Conservation (phyloP, 106 monocot species). For the Hemerocallis citrina region DNA sequence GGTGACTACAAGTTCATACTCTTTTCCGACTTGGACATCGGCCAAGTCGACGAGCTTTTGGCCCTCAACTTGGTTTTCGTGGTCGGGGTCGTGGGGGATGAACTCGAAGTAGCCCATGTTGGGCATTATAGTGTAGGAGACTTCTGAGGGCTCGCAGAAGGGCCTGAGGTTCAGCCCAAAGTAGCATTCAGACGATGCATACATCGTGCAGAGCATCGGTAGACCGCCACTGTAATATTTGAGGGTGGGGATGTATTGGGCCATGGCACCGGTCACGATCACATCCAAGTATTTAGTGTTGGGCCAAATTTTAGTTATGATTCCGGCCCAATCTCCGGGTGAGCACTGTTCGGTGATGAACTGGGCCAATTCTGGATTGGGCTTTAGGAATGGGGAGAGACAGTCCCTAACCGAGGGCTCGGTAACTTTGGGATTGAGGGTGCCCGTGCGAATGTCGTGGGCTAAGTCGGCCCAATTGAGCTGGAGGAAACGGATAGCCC, state of each 20-base stretch:
- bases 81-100: conserved; percentile 33
- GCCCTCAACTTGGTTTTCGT: background rate
- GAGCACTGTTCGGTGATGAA: conserved; percentile 14
- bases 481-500: conserved; percentile 25
- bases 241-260: conserved; percentile 58
- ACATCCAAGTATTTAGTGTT: conserved; percentile 79
- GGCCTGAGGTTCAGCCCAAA: no score
- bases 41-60: conserved; percentile 42
- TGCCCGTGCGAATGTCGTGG: no score
- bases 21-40: conserved; percentile 59
- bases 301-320: conserved; percentile 53
- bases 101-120: conserved; percentile 88
- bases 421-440: conserved; percentile 2
- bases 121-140: conserved; percentile 88
- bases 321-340: conserved; percentile 25
- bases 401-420: conserved; percentile 6
- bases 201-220: no score
- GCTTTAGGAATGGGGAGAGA: background rate
- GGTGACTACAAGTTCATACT: conserved; percentile 82
- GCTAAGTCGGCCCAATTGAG: no score
- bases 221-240: no score
- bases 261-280: conserved; percentile 82
- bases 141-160: conserved; percentile 13
- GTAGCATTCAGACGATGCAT: no score
- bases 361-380: conserved; percentile 4